Base-by-base conservation (phyloP, 2,329 filamentous ascomycete species). In the Pezicula radicicola region DNA sequence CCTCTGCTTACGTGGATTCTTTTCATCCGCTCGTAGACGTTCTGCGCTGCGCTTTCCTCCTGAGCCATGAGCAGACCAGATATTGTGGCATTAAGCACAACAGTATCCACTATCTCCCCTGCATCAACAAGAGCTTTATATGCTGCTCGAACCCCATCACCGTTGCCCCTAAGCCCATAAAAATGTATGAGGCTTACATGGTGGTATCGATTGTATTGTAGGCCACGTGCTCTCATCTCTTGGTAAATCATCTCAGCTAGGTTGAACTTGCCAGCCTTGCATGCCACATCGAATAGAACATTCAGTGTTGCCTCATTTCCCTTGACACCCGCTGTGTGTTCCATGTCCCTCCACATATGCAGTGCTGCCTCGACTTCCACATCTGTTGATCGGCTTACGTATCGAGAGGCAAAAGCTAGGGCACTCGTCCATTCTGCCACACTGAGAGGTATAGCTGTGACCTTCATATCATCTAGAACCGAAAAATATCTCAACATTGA, bases 331-430 rank as follows among this genome's bases (percentile, higher is more conserved):
- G 85, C 84, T 4, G 83, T 73, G 44, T 81, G 77, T 69, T 99
- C 94, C 91, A 97, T 97, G 62, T 94, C 85, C 58, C 82, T 84
- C 92, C 93, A 99, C 21, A 95, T 70, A 45, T 83, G 80, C 43
- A 99, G 75, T 0, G 89, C 85, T 5, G 83, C 79, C 68, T 89
- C 75, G 41, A 89, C 69, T 66, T 91, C 79, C 39, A 78, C 63
- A 42, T 79, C 75, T 43, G 81, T 77, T 37, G 84, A 75, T 10
- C 64, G 74, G 8, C 80, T 75, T 57, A 87, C 83, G 60, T 88
- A 91, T 51, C 87, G 84, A 36, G 87, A 86, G 9, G 89, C 88
- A 63, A 95, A 88, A 18, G 87, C 80, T 48, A 97, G 83, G 36
- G 91, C 92, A 37, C 83, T 84, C 55, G 89, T 96, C 92, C 92